These are phyloP conservation scores for Aureobasidium lini DNA, from an alignment of 2,329 filamentous ascomycete species.

Conservation along the genomic window DNA sequence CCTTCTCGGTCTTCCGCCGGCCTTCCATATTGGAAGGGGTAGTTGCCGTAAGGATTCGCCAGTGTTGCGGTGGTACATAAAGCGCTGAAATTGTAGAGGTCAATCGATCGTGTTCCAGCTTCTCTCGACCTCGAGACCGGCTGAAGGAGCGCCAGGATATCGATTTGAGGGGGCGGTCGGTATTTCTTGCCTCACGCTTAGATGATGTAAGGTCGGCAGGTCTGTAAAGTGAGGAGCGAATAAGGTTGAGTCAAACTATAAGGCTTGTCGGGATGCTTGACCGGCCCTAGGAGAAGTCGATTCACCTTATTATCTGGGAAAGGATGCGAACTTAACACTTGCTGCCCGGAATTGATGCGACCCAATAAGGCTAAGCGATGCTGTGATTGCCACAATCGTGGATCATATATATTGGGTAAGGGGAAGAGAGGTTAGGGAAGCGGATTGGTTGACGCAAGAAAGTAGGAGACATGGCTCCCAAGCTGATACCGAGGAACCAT, in stretches of 20 bases:
- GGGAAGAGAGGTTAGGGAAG: background rate
- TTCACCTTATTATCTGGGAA: background rate
- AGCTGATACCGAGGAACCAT: background rate
- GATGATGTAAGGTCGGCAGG: background rate
- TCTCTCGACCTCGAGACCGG: background rate
- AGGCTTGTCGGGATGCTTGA: background rate
- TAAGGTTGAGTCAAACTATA: background rate
- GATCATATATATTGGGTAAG: background rate
- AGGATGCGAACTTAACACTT: background rate
- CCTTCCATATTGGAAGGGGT: background rate
- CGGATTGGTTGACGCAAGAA: background rate
- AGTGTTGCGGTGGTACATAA: background rate
- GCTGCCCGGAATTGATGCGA: background rate
- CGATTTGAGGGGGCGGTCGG: background rate
- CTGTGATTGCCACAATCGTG: background rate
- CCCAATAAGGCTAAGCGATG: background rate
- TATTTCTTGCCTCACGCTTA: background rate
- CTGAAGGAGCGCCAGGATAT: background rate
- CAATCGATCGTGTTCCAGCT: background rate
- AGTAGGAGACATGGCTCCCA: background rate
- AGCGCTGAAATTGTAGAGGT: background rate
- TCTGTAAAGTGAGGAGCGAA: background rate
- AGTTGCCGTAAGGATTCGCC: slow-evolving; percentile 4
- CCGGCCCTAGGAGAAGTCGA: background rate
- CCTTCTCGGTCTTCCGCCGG: background rate